Base-by-base conservation (phyloP, 306 rosid species). In the Rubus idaeus region DNA sequence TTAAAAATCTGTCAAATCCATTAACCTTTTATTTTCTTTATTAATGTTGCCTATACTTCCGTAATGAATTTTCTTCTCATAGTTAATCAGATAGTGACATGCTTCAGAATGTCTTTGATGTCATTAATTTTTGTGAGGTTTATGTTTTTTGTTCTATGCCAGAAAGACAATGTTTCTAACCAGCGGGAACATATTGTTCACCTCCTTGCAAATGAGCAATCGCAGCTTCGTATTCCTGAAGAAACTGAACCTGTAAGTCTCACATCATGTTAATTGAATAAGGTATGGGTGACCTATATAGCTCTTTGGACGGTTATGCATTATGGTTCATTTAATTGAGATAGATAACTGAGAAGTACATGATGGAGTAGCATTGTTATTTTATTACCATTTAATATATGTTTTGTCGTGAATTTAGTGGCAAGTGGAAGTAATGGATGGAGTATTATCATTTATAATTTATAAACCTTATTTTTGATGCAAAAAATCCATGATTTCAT, bases 191-290 rank as follows among this genome's bases (percentile, higher is more conserved):
- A 94, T 76, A 73, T 90, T 46, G 89, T 90, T 82, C 95, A 90
- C 85, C 93, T 94, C 57, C 96, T 94, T 82, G 93, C 97, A 26
- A 94, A 94, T 63, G 96, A 88, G 86, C 98, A 94, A 75, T 90
- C 96, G 75, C 96, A 85, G 71, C 93, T 92, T 81, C 81, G 85
- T 82, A 81, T 86, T 79, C 95, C 88, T 75, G 95, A 87, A 40
- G 91, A 65, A 79, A 78, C 83, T 8, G 98, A 90, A 65, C 93
- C 96, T 45, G 98, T 94, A 87, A 77, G 93, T 85, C 47, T 57
- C 71, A 10, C n/a, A 50, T 39, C 76, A 13, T 77, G 60, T 21
- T 70, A 11, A 44, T 70, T 49, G 21, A 45, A 51, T 55, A n/a
- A 52, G 20, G 35, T 55, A n/a, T 45, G 58, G 40, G 23, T 30